Percentiles rank a stretch among this genome's conserved stretches.
phyloP scores from a whole-genome alignment of 2,329 filamentous ascomycete species.

The Trichophaea hybrida region DNA sequence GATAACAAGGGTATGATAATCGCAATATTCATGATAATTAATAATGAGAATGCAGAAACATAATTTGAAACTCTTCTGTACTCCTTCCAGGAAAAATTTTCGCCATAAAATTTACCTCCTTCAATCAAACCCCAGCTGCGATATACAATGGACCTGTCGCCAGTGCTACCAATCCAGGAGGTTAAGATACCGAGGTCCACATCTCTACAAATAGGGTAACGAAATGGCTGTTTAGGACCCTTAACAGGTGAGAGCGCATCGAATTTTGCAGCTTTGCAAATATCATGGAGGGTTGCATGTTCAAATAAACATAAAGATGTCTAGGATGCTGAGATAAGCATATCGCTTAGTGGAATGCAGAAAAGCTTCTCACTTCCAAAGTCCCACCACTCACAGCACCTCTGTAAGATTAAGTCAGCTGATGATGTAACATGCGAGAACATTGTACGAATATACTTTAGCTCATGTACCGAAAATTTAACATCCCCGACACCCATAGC shows the following conservation, averaged over 20 bases:
- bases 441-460: slow-evolving; percentile 22
- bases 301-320: slow-evolving; percentile 41
- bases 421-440: neutral
- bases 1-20: slow-evolving; percentile 31
- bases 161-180: slow-evolving; percentile 38
- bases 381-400: slow-evolving; percentile 49
- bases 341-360: neutral
- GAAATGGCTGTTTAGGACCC: slow-evolving; percentile 33
- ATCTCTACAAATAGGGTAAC: slow-evolving; percentile 36
- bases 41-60: slow-evolving; percentile 38
- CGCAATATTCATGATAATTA: slow-evolving; percentile 37
- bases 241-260: slow-evolving; percentile 44
- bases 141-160: slow-evolving; percentile 44
- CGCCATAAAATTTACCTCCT: slow-evolving; percentile 41
- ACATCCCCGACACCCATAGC: slow-evolving; percentile 41
- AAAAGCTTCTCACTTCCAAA: slow-evolving; percentile 41
- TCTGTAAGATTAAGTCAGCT: slow-evolving; percentile 29
- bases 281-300: slow-evolving; percentile 37
- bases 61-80: slow-evolving; percentile 40
- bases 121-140: slow-evolving; percentile 47
- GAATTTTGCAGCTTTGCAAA: slow-evolving; percentile 37
- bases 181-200: slow-evolving; percentile 43
- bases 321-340: neutral
- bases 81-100: slow-evolving; percentile 46
- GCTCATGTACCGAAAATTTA: slow-evolving; percentile 37